These are phyloP conservation scores for Paecilomyces sp. DNA, from an alignment of 2,329 filamentous ascomycete genomes.

Conservation along the genomic window DNA sequence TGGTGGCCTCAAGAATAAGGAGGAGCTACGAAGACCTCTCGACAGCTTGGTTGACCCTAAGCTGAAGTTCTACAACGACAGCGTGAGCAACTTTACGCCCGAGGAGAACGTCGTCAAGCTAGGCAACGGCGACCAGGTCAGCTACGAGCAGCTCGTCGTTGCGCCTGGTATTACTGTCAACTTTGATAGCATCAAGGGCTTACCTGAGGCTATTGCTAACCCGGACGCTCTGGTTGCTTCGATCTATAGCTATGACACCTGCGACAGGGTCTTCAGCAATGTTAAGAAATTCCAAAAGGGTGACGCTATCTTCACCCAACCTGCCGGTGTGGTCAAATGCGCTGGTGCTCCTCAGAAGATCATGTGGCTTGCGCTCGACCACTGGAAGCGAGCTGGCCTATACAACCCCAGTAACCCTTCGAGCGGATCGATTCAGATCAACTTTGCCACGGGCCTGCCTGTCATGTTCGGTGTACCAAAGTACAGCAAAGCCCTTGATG, in stretches of 20 bases:
- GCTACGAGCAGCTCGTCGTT: slow-evolving; percentile 60
- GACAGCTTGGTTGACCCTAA: slow-evolving; percentile 50
- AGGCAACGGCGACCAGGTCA: slow-evolving; percentile 47
- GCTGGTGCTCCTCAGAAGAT: slow-evolving; percentile 56
- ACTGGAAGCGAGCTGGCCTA: slow-evolving; percentile 50
- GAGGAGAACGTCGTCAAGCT: slow-evolving; percentile 52
- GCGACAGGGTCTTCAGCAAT: slow-evolving; percentile 46
- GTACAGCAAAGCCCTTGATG: slow-evolving; percentile 49
- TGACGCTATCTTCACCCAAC: slow-evolving; percentile 53
- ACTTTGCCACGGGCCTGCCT: slow-evolving; percentile 50
- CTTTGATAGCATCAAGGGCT: slow-evolving; percentile 46
- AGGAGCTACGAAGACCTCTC: slow-evolving; percentile 49
- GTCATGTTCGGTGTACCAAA: slow-evolving; percentile 57
- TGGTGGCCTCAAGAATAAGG: slow-evolving; percentile 56
- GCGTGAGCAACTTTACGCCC: slow-evolving; percentile 46
- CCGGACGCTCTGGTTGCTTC: slow-evolving; percentile 45
- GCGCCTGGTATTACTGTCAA: slow-evolving; percentile 51
- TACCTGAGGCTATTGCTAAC: slow-evolving; percentile 50
- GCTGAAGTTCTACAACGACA: slow-evolving; percentile 52
- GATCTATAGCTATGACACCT: slow-evolving; percentile 52
- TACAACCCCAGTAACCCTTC: slow-evolving; percentile 38
- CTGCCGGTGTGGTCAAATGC: slow-evolving; percentile 53
- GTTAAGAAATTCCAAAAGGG: slow-evolving; percentile 45
- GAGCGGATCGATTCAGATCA: slow-evolving; percentile 43
- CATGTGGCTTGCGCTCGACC: slow-evolving; percentile 56